Base-by-base conservation (phyloP, 805 yeast genomes). In the Tetrapisispora nanseiensis region DNA sequence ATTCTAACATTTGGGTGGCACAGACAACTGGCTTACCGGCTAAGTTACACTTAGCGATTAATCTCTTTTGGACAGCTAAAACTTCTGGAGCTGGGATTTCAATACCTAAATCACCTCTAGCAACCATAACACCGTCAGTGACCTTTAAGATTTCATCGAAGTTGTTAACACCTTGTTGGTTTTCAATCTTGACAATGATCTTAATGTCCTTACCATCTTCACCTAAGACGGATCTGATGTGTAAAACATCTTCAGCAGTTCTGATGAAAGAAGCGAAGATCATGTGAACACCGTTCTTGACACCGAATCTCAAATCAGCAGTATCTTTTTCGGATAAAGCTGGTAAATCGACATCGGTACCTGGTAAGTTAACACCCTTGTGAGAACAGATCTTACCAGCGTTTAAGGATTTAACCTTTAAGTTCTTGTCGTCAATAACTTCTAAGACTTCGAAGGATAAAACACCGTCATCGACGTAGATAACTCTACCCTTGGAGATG, bases 81-180 rank as follows among this genome's bases (percentile, higher is more conserved):
- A 92, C 98, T 74, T 89, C 94, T 52, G 97, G 90, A 54, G 98
- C 97, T 55, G 97, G 97, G 62, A 92, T 92, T 76, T 92, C 98
- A 63, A 92, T 92, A 78, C 98, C 98, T 61, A 92, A 78, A 70
- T 92, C 98, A 77, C 98, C 98, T 74, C 98, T 83, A 62, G 98
- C 98, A 67, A 92, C 97, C 98, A 92, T 92, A 63, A 92, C 96
- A 76, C 97, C 98, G 67, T 92, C 98, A 50, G 98, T 92, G 69
- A 80, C 95, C 60, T 67, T 67, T 66, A 92, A 80, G 64, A 92
- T 92, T 50, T 86, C 97, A 69, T 92, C 98, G 65, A 92, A 92
- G 81, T 92, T 92, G 84, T 92, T 89, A 61, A 92, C 97, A 78
- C 98, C 98, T 73, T 92, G 98, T 75, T 90, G 97, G 77, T 87